Percentiles rank a stretch among this genome's conserved stretches.
phyloP scores from a whole-genome alignment of 202 grass and related monocot species.

The Cymbopogon flexuosus region DNA sequence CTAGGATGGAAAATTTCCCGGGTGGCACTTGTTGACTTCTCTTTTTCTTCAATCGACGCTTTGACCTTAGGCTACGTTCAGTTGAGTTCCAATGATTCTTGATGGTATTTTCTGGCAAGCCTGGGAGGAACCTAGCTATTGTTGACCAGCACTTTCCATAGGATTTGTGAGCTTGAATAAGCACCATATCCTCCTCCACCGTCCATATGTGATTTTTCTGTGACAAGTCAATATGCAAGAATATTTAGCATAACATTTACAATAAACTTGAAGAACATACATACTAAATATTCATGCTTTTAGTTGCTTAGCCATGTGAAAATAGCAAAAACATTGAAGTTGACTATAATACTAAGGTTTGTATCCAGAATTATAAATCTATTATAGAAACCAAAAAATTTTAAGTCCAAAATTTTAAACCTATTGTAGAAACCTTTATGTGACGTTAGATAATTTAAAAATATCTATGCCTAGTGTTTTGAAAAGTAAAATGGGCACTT shows the following conservation, averaged over 20 bases:
- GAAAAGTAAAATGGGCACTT: neutral
- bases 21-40: conserved; percentile 25
- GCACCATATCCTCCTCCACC: conserved; percentile 36
- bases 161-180: conserved; percentile 31
- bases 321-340: neutral
- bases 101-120: conserved; percentile 59
- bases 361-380: neutral
- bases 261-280: neutral
- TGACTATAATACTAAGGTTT: neutral
- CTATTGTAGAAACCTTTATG: neutral
- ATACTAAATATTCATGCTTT: no score
- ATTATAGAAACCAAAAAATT: neutral
- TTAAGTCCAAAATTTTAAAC: neutral
- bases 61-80: conserved; percentile 36
- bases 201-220: conserved; percentile 46
- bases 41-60: conserved; percentile 29
- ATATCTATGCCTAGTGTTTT: neutral
- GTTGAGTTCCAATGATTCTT: conserved; percentile 77
- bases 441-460: neutral
- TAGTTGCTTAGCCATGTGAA: neutral
- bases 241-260: neutral
- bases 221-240: neutral
- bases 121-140: conserved; percentile 44
- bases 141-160: conserved; percentile 51
- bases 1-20: conserved; percentile 1